Conservation (phyloP, 1,284 basidiomycete genomes). For the Hypsizygus ulmarius region DNA sequence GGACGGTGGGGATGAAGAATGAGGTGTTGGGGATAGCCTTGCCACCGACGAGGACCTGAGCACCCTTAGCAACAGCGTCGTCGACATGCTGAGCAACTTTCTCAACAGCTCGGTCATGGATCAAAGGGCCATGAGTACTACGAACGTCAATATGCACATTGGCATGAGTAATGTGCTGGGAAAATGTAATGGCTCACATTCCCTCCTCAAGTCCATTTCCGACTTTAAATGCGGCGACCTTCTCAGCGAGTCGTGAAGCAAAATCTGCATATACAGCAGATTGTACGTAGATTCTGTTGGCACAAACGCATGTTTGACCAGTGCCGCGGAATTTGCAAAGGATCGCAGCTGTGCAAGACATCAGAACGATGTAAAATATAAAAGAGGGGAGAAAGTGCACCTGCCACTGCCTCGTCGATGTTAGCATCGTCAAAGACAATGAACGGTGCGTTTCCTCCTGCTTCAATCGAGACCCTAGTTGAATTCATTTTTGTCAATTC, state of each 20-base stretch:
- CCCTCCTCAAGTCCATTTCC: constrained; percentile 85
- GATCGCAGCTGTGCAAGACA: constrained; percentile 58
- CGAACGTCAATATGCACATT: too few relatives aligned
- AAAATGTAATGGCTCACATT: constrained; percentile 48
- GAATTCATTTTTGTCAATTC: not conserved
- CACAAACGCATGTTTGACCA: constrained; percentile 90
- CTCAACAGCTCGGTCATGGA: constrained; percentile 81
- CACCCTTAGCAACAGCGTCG: constrained; percentile 81
- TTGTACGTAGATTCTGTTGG: constrained; percentile 87
- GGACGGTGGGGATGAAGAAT: constrained; percentile 88
- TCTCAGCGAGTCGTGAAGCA: constrained; percentile 76
- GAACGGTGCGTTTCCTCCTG: constrained; percentile 89
- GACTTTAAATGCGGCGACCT: constrained; percentile 87
- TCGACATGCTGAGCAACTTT: constrained; percentile 90
- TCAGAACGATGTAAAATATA: not conserved
- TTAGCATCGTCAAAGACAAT: constrained; percentile 98
- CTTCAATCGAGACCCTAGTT: constrained; percentile 76
- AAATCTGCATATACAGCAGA: constrained; percentile 85
- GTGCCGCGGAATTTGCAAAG: constrained; percentile 89
- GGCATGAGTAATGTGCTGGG: too few relatives aligned
- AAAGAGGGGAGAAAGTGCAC: constrained; percentile 33
- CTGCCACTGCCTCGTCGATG: constrained; percentile 89
- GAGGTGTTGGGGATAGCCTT: constrained; percentile 59
- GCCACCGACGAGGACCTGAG: constrained; percentile 87
- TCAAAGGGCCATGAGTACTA: constrained; percentile 94